Base-by-base conservation (phyloP, 2,329 filamentous ascomycete genomes). In the Pseudogymnoascus sp. region DNA sequence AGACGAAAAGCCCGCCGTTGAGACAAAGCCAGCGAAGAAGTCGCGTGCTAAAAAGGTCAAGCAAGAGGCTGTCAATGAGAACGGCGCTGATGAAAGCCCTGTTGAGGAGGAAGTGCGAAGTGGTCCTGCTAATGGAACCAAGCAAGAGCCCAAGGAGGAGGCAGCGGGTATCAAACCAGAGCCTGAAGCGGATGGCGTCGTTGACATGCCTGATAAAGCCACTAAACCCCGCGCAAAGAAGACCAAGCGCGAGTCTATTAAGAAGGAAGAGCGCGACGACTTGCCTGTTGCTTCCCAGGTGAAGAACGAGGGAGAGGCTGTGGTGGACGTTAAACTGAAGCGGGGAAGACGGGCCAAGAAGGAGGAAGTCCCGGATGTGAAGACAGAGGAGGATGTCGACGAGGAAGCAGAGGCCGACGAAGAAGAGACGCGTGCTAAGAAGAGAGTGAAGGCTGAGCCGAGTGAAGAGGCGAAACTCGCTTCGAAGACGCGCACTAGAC, bases 151-250 rank as follows among this genome's bases (percentile, higher is more conserved):
- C 0, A 53, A 56, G 24, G 26, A 50, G 60, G 19, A 53, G 61
- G 11, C 12, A 53, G 38, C 33, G 59, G 40, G 62, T 61, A 22
- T 53, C 6, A 53, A 53, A 11, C 60, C 61, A 10, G 63, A 63
- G 31, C 66, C 41, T 2, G 59, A 64, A n/a, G 67, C 28, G 66
- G 70, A 72, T 12, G 70, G 68, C 16, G 71, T 74, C 10, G 67
- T 64, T 24, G 68, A 60, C 16, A 66, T 64, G 24, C 59, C 65
- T 50, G 68, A 71, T 62, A 66, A 63, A 43, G 46, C 67, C 19
- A 69, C 64, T 65, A 74, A 73, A 59, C 50, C 66, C 56, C 63
- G 65, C 10, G 67, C 63, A 10, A 78, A 79, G 69, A 78, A 78
- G 66, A 66, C 71, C 60, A 76, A 70, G 64, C 46, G 46, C n/a